Evolutionary conservation across 805 yeast species (phyloP).

Genomic region (Nakazawaea holstii): DNA sequence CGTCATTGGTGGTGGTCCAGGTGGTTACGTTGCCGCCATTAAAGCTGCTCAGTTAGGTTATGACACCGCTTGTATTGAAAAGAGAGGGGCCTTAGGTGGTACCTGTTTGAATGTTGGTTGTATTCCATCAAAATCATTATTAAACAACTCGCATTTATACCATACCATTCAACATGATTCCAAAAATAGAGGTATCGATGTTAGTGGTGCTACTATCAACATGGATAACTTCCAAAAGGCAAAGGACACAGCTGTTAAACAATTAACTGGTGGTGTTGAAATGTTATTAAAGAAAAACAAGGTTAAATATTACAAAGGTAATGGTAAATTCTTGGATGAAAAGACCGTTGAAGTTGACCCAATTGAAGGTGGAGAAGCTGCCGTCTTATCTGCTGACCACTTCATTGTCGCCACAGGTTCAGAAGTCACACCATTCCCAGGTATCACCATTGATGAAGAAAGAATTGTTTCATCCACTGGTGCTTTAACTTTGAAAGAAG

Average conservation of each 20-base stretch:
- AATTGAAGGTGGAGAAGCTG: conserved; percentile 76
- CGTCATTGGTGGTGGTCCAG: conserved; percentile 99
- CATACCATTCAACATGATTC: conserved; percentile 88
- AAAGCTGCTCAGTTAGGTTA: conserved; percentile 95
- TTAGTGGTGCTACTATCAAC: conserved; percentile 71
- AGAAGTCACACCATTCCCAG: conserved; percentile 98
- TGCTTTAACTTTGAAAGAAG: conserved; percentile 73
- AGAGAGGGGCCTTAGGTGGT: conserved; percentile 95
- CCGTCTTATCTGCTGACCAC: conserved; percentile 73
- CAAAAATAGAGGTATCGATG: conserved; percentile 83
- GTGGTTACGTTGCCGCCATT: conserved; percentile 98
- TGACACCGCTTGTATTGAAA: conserved; percentile 94
- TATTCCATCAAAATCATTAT: conserved; percentile 93
- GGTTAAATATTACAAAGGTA: conserved; percentile 91
- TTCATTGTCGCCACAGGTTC: conserved; percentile 97
- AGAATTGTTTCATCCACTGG: conserved; percentile 97
- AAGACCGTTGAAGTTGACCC: conserved; percentile 76
- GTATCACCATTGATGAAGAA: conserved; percentile 93
- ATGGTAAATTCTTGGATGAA: conserved; percentile 83
- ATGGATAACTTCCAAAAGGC: conserved; percentile 80
- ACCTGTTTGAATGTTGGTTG: conserved; percentile 99
- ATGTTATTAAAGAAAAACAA: conserved; percentile 92
- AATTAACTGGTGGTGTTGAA: conserved; percentile 92
- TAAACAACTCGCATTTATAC: conserved; percentile 91
- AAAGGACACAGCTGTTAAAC: conserved; percentile 84